phyloP scores from a whole-genome alignment of 306 rosid species.

The Quercus parvula region DNA sequence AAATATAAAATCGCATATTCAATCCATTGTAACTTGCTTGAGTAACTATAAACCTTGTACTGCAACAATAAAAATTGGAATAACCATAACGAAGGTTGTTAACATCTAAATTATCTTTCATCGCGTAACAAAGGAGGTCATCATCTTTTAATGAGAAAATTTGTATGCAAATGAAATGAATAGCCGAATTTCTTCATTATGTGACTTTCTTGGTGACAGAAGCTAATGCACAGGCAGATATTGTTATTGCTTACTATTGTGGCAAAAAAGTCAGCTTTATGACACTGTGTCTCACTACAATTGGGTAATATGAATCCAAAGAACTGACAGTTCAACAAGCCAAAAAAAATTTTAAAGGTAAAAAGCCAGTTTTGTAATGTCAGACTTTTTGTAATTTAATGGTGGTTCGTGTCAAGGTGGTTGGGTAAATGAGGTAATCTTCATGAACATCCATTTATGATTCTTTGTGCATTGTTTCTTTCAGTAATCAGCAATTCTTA shows the following conservation, averaged over 20 bases:
- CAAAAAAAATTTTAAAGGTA: too few relatives aligned
- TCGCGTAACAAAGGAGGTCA: background rate
- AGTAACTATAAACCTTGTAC: background rate
- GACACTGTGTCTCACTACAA: background rate
- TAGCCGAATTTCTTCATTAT: background rate
- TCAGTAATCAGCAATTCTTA: background rate
- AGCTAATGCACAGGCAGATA: background rate
- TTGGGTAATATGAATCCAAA: background rate
- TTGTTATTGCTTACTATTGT: background rate
- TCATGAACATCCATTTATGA: background rate
- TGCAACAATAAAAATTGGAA: background rate
- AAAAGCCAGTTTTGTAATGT: background rate
- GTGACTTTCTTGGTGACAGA: background rate
- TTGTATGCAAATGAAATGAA: background rate
- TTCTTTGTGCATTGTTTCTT: background rate
- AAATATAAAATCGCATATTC: constrained; percentile 1
- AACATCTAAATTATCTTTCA: background rate
- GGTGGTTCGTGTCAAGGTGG: background rate
- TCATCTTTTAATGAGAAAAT: background rate
- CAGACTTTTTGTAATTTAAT: background rate
- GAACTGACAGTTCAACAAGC: background rate
- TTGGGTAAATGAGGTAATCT: background rate
- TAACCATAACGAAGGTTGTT: background rate
- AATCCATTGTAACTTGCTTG: background rate
- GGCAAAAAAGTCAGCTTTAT: background rate